A percentile compares a stretch with the other conserved stretches of the same genome.
Evolutionary conservation across 2,329 filamentous ascomycete genomes (phyloP).

Genomic region (Zymoseptoria passerinii): DNA sequence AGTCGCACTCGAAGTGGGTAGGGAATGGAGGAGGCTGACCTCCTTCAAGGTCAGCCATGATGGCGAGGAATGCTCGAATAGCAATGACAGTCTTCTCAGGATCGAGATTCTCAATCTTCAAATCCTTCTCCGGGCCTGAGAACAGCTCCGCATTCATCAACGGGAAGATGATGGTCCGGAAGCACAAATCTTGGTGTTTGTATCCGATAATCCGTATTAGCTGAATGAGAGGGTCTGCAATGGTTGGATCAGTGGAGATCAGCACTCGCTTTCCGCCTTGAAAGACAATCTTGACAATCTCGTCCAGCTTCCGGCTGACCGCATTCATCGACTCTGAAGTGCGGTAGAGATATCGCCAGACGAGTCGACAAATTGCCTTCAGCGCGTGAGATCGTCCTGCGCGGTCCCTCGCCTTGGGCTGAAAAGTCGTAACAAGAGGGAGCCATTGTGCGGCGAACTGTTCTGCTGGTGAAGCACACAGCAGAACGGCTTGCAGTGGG

Average conservation of each 20-base stretch:
- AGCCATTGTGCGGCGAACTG: slow-evolving; percentile 81
- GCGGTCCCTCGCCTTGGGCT: slow-evolving; percentile 77
- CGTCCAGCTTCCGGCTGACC: slow-evolving; percentile 73
- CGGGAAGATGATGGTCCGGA: slow-evolving; percentile 86
- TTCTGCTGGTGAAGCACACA: slow-evolving; percentile 82
- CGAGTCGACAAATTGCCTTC: slow-evolving; percentile 77
- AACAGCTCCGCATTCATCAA: slow-evolving; percentile 91
- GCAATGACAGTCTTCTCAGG: slow-evolving; percentile 97
- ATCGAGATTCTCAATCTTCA: slow-evolving; percentile 85
- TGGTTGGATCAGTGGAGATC: slow-evolving; percentile 71
- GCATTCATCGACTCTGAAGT: slow-evolving; percentile 58
- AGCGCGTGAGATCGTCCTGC: slow-evolving; percentile 69
- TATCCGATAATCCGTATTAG: slow-evolving; percentile 91
- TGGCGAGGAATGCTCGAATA: slow-evolving; percentile 84
- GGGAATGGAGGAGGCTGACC: slow-evolving; percentile 81
- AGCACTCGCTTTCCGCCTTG: slow-evolving; percentile 72
- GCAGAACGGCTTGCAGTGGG: slow-evolving; percentile 73
- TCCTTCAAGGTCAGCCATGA: slow-evolving; percentile 88
- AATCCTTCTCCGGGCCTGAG: slow-evolving; percentile 51
- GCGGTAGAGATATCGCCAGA: slow-evolving; percentile 93
- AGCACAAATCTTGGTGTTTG: slow-evolving; percentile 88
- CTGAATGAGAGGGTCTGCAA: slow-evolving; percentile 84
- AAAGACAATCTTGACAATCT: slow-evolving; percentile 76
- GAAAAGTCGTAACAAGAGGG: slow-evolving; percentile 66
- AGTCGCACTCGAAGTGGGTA: slow-evolving; percentile 48